Conservation (phyloP, 83 land plant genomes). For the Picea abies region DNA sequence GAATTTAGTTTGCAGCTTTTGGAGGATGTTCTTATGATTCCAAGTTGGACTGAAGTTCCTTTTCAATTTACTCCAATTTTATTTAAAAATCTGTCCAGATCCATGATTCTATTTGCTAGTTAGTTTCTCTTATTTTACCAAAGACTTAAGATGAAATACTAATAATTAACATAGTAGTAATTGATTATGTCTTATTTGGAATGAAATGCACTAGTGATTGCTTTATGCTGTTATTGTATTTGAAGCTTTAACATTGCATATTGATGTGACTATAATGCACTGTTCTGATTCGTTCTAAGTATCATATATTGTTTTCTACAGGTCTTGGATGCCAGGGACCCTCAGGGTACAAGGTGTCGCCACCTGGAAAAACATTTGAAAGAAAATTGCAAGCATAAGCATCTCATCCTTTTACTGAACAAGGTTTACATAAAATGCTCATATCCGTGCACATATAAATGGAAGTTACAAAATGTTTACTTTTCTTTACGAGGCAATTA, state of each 20-base stretch:
- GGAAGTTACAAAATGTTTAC: not conserved
- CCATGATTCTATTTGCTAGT: too few species aligned
- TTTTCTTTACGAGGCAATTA: not conserved
- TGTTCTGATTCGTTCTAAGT: not conserved
- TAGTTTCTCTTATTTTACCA: too few species aligned
- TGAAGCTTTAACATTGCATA: not conserved
- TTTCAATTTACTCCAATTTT: not conserved
- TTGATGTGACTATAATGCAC: not conserved
- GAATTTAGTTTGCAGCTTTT: not conserved
- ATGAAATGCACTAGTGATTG: not conserved
- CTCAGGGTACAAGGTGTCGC: slow-evolving; percentile 90
- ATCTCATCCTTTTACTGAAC: slow-evolving; percentile 84
- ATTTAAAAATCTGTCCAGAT: not conserved
- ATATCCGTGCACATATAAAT: not conserved
- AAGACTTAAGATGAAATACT: too few species aligned
- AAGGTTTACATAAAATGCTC: slow-evolving; percentile 52
- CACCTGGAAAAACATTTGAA: slow-evolving; percentile 92
- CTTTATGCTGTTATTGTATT: not conserved
- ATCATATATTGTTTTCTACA: slow-evolving; percentile 24
- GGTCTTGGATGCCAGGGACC: slow-evolving; percentile 99
- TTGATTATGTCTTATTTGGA: not conserved
- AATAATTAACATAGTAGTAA: too few species aligned
- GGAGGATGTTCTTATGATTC: not conserved
- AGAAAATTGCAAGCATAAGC: slow-evolving; percentile 94
- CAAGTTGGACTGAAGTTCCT: not conserved